These are phyloP conservation scores for Podila clonocystis DNA, from an alignment of 192 early-diverging fungal species.

Conservation along the genomic window DNA sequence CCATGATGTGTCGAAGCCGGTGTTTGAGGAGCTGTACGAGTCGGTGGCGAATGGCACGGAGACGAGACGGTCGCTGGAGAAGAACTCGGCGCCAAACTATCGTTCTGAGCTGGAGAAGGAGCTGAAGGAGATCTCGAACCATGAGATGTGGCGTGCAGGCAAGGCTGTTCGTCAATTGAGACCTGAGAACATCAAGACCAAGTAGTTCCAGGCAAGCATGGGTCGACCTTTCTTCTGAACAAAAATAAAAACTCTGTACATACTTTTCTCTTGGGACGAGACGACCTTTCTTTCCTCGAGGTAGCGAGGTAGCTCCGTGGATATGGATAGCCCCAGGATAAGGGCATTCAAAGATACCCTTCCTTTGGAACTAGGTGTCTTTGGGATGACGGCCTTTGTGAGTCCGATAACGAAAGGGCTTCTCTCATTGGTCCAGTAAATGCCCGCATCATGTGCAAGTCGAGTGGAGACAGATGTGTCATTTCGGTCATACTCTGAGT, in stretches of 20 bases:
- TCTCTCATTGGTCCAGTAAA: not conserved
- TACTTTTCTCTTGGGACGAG: no score
- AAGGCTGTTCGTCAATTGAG: conserved; percentile 87
- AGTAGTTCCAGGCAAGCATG: not conserved
- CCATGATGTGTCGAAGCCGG: conserved; percentile 91
- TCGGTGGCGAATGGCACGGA: conserved; percentile 89
- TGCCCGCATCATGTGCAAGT: not conserved
- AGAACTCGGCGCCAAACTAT: conserved; percentile 93
- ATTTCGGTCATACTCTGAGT: not conserved
- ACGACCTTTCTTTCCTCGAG: no score
- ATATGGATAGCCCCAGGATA: no score
- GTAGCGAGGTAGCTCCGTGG: no score
- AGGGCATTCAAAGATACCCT: no score
- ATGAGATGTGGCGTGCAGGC: conserved; percentile 94
- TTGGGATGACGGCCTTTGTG: no score
- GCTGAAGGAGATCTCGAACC: conserved; percentile 82
- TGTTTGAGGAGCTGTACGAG: conserved; percentile 92
- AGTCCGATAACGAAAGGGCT: not conserved
- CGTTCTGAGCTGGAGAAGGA: conserved; percentile 92
- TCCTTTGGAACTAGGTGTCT: no score
- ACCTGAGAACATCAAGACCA: conserved; percentile 80
- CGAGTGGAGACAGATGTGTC: not conserved
- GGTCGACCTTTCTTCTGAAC: not conserved
- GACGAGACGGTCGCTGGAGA: conserved; percentile 83
- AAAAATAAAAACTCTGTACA: not conserved